phyloP scores from a whole-genome alignment of 2,329 filamentous ascomycete genomes.

The Talaromyces sp. region DNA sequence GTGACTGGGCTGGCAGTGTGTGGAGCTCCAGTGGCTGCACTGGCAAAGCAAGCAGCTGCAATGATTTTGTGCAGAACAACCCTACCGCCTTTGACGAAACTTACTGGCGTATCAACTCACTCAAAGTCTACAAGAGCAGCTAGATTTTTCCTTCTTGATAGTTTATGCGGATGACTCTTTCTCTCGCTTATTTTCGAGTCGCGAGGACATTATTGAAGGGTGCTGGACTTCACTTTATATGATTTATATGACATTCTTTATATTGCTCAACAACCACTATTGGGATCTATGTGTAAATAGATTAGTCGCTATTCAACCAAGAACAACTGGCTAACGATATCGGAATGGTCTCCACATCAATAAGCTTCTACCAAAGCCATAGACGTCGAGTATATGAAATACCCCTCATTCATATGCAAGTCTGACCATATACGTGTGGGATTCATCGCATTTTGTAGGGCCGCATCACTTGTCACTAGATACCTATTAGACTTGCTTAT shows the following conservation, averaged over 20 bases:
- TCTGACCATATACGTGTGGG: too few species aligned
- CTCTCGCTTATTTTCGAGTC: not conserved
- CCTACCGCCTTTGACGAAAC: constrained; percentile 65
- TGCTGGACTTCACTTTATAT: not conserved
- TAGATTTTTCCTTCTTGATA: not conserved
- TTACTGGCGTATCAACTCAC: constrained; percentile 72
- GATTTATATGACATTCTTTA: not conserved
- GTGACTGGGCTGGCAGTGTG: constrained; percentile 50
- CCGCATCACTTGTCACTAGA: too few species aligned
- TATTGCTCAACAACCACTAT: not conserved
- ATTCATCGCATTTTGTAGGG: too few species aligned
- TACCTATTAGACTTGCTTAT: too few species aligned
- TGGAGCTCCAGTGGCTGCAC: constrained; percentile 48
- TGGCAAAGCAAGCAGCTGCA: constrained; percentile 64
- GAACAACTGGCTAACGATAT: not conserved
- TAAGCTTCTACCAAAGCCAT: too few species aligned
- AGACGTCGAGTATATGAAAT: too few species aligned
- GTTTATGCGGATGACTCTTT: not conserved
- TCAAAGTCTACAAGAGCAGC: constrained; percentile 55
- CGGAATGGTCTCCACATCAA: too few species aligned
- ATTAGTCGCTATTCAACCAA: not conserved
- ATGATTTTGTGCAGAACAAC: constrained; percentile 67
- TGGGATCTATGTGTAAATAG: not conserved
- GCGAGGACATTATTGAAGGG: not conserved
- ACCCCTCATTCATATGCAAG: too few species aligned